Evolutionary conservation across 2,329 filamentous ascomycete genomes (phyloP).

Genomic region (Phaeophleospora eucalypticola): DNA sequence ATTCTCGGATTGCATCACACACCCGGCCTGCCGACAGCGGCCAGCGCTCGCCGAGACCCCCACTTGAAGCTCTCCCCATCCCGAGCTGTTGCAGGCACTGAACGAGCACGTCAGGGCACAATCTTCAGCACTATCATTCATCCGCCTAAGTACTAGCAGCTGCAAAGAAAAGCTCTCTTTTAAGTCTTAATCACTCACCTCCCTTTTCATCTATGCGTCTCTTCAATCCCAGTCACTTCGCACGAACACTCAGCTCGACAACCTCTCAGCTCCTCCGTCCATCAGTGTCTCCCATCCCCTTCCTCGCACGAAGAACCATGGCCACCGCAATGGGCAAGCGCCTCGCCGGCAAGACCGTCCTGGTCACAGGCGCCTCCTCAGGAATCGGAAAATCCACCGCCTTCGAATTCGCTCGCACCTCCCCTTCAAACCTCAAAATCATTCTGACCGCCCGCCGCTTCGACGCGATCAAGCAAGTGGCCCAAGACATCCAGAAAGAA

Average conservation of each 20-base stretch:
- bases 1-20: not conserved
- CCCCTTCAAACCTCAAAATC: slow-evolving; percentile 73
- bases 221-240: slow-evolving; percentile 1
- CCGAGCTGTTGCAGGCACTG: slow-evolving; percentile 1
- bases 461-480: slow-evolving; percentile 72
- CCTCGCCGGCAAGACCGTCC: slow-evolving; percentile 85
- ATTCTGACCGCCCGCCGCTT: slow-evolving; percentile 84
- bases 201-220: slow-evolving; percentile 5
- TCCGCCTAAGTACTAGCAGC: slow-evolving; percentile 1
- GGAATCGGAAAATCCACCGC: slow-evolving; percentile 82
- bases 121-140: slow-evolving; percentile 7
- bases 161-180: slow-evolving; percentile 1
- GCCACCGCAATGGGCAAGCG: slow-evolving; percentile 49
- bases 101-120: slow-evolving; percentile 2
- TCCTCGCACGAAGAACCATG: slow-evolving; percentile 6
- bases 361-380: slow-evolving; percentile 88
- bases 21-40: not conserved
- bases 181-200: not conserved
- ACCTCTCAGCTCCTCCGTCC: slow-evolving; percentile 2
- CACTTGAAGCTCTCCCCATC: not conserved
- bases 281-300: not conserved
- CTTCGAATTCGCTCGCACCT: slow-evolving; percentile 87
- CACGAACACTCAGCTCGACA: slow-evolving; percentile 3
- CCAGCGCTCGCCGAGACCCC: not conserved
- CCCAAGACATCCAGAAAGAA: slow-evolving; percentile 69